Evolutionary conservation across 2,329 filamentous ascomycete species (phyloP).

Genomic region (Rhynchosporium agropyri): DNA sequence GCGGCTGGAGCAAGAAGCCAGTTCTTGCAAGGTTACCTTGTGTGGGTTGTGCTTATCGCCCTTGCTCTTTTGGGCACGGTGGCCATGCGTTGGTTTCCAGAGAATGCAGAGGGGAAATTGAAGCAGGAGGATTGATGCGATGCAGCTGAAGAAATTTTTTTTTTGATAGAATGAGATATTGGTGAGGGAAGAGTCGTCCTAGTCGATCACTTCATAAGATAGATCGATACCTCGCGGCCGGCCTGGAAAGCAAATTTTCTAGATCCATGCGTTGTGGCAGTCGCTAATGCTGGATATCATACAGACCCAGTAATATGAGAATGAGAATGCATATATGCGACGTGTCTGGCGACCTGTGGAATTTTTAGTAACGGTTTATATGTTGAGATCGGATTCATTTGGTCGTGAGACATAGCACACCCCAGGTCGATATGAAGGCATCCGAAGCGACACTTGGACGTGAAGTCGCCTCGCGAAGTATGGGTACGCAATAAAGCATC

Average conservation of each 20-base stretch:
- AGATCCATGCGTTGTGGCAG: not conserved
- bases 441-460: no score
- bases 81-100: constrained; percentile 43
- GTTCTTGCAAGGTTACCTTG: constrained; percentile 64
- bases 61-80: constrained; percentile 43
- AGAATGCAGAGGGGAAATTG: constrained; percentile 36
- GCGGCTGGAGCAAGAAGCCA: constrained; percentile 66
- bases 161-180: not conserved
- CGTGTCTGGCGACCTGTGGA: no score
- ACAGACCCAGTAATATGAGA: not conserved
- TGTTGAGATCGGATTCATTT: no score
- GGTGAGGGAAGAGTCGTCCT: not conserved
- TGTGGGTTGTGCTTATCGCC: constrained; percentile 60
- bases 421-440: no score
- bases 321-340: no score
- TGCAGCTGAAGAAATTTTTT: no score
- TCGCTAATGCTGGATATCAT: not conserved
- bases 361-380: no score
- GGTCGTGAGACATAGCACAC: no score
- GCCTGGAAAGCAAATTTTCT: not conserved
- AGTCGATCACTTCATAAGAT: not conserved
- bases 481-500: no score
- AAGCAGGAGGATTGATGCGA: constrained; percentile 17
- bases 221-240: not conserved
- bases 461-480: no score